These are phyloP conservation scores for Mycena filopes DNA, from an alignment of 768 basidiomycete species.

Conservation along the genomic window DNA sequence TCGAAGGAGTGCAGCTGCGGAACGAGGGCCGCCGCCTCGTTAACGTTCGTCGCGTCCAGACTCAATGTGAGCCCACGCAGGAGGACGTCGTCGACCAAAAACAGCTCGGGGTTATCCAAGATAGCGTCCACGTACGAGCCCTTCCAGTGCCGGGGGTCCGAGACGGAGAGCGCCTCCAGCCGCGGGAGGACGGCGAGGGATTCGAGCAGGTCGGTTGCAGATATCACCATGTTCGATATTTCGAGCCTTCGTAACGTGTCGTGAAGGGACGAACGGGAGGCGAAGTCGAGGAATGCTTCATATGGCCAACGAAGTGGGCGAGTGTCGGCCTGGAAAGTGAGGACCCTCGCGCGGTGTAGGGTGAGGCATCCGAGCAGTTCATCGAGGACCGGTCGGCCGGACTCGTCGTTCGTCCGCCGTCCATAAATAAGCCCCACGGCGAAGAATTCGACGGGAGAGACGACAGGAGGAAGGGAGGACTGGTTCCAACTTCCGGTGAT, in stretches of 20 bases:
- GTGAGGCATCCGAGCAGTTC: no score
- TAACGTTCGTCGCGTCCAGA: neutral
- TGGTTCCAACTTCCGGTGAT: neutral
- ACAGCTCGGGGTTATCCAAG: neutral
- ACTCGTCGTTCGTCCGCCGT: no score
- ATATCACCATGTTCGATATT: neutral
- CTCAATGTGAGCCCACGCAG: slow-evolving; percentile 8
- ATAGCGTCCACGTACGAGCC: no score
- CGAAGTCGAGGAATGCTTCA: neutral
- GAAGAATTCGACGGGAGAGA: neutral
- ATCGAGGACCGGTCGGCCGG: no score
- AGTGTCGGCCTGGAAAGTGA: no score
- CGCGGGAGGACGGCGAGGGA: neutral
- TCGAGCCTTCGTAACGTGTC: neutral
- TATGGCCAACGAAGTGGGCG: neutral
- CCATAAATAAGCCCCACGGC: neutral
- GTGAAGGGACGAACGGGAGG: slow-evolving; percentile 1
- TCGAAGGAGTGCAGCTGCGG: slow-evolving; percentile 12
- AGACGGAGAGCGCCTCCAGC: neutral
- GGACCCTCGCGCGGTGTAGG: no score
- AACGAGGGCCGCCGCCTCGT: neutral
- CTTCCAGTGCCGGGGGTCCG: neutral
- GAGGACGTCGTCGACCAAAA: neutral
- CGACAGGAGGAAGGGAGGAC: neutral
- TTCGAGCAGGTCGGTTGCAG: neutral